Conservation (phyloP, 1,284 basidiomycete genomes). For the Vanrija pseudolonga region DNA sequence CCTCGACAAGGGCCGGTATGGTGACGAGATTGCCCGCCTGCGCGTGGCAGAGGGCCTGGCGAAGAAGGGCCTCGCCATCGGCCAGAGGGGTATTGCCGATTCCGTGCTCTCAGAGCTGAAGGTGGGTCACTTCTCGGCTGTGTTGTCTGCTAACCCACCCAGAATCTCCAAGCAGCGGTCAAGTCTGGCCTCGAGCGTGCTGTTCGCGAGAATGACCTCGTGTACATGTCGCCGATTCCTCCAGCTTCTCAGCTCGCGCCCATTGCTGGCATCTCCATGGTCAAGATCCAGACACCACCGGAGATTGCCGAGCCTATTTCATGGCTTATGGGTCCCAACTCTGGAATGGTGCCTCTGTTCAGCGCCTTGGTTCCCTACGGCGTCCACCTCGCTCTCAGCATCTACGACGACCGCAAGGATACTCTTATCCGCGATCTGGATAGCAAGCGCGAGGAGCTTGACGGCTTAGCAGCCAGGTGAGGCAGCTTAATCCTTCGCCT, state of each 20-base stretch:
- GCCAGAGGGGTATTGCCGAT: slow-evolving; percentile 61
- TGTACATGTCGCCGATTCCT: slow-evolving; percentile 88
- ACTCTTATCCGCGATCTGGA: slow-evolving; percentile 67
- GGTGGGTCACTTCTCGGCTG: slow-evolving; percentile 52
- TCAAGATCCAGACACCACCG: slow-evolving; percentile 59
- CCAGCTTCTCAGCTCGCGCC: slow-evolving; percentile 64
- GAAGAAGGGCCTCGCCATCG: slow-evolving; percentile 70
- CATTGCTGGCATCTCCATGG: slow-evolving; percentile 68
- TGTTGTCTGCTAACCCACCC: slow-evolving; percentile 22
- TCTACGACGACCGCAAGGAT: slow-evolving; percentile 80
- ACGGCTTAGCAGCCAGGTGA: slow-evolving; percentile 63
- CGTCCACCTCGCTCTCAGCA: slow-evolving; percentile 77
- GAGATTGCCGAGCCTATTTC: slow-evolving; percentile 60
- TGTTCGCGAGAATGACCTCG: slow-evolving; percentile 88
- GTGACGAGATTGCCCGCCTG: slow-evolving; percentile 74
- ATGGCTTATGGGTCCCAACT: slow-evolving; percentile 51
- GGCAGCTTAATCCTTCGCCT: slow-evolving; percentile 34
- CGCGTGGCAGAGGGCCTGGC: slow-evolving; percentile 63
- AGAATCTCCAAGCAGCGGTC: slow-evolving; percentile 67
- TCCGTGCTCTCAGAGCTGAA: slow-evolving; percentile 72
- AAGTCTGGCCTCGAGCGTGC: slow-evolving; percentile 58
- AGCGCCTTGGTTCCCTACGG: slow-evolving; percentile 78
- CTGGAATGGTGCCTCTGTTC: slow-evolving; percentile 64
- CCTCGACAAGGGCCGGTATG: slow-evolving; percentile 79
- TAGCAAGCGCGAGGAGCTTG: slow-evolving; percentile 62